Base-by-base conservation (phyloP, 1,284 basidiomycete species). In the Golubevia sp. region DNA sequence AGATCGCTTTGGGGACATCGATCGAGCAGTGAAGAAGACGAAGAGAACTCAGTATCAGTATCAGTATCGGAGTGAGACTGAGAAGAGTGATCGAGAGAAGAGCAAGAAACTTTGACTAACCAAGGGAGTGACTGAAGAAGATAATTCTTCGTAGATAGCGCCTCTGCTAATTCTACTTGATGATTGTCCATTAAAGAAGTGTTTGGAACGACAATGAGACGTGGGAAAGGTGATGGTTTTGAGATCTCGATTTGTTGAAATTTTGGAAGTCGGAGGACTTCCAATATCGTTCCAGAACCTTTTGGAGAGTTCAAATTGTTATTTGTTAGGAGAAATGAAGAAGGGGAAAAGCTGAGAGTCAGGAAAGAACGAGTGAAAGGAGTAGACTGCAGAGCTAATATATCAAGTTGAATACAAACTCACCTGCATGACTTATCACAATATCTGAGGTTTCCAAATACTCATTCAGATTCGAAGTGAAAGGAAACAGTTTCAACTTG, bases 171-270 rank as follows among this genome's bases (percentile, higher is more conserved):
- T 56, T 82, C 79, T 2, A 68, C 65, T 61, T 82, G 79, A 49
- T 82, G 79, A 48, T 82, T 74, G 63, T 82, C 77, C 79, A 82
- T 82, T 53, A 82, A 62, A 49, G 67, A 63, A 2, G 68, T 67
- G 55, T 82, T 82, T 3, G 79, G 76, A 25, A 82, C 75, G n/a
- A 74, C 76, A n/a, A 82, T 58, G 49, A 82, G 55, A 2, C 57
- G 49, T 0, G 77, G 71, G 7, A 59, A 24, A 1, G 21, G 25
- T 8, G 63, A 57, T n/a, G n/a, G n/a, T n/a, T n/a, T n/a, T 15
- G 34, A 30, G 50, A 67, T 3, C 11, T 34, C 30, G 4, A 34
- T 11, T 11, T 34, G 4, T 11, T 34, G 30, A 34, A 34, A 34
- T 11, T 34, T 34, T 3, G 55, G 56, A 21, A 64, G 52, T 3